Conservation (phyloP, 2,329 filamentous ascomycete genomes). For the Beauveria sp. region DNA sequence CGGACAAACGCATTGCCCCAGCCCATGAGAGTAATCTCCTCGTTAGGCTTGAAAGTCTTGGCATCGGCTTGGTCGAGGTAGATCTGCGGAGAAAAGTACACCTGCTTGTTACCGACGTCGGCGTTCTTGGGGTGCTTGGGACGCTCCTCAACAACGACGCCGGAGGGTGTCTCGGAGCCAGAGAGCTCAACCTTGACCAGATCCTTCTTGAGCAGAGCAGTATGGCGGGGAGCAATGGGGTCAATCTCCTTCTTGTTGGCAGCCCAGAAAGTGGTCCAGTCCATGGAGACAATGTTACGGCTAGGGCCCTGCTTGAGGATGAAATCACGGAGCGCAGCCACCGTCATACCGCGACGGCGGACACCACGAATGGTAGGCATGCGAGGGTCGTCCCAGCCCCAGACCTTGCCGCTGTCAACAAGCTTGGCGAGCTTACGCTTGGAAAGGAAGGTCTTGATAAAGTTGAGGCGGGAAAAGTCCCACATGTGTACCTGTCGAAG, state of each 20-base stretch:
- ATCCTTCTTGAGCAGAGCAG: conserved; percentile 62
- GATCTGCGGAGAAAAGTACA: conserved; percentile 66
- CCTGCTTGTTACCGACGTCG: conserved; percentile 76
- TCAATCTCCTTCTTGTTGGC: conserved; percentile 79
- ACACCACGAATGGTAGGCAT: conserved; percentile 82
- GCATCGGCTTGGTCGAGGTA: conserved; percentile 83
- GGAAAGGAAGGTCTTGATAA: conserved; percentile 72
- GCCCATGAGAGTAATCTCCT: conserved; percentile 94
- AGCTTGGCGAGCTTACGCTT: conserved; percentile 83
- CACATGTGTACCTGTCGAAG: conserved; percentile 75
- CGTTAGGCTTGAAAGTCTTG: conserved; percentile 69
- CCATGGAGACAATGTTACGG: conserved; percentile 76
- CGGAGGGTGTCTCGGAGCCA: conserved; percentile 58
- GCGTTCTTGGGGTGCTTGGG: conserved; percentile 87
- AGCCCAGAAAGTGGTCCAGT: conserved; percentile 70
- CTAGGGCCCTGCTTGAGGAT: conserved; percentile 79
- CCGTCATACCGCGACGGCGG: conserved; percentile 68
- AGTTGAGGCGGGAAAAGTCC: conserved; percentile 81
- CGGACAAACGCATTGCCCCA: conserved; percentile 87
- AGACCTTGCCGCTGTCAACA: conserved; percentile 67
- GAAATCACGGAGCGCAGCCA: conserved; percentile 72
- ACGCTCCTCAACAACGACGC: conserved; percentile 62
- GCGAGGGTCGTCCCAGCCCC: conserved; percentile 80
- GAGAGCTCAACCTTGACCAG: conserved; percentile 63
- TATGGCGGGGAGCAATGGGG: conserved; percentile 65